These are phyloP conservation scores for Lactarius deliciosus DNA, from an alignment of 768 basidiomycete species.

Conservation along the genomic window DNA sequence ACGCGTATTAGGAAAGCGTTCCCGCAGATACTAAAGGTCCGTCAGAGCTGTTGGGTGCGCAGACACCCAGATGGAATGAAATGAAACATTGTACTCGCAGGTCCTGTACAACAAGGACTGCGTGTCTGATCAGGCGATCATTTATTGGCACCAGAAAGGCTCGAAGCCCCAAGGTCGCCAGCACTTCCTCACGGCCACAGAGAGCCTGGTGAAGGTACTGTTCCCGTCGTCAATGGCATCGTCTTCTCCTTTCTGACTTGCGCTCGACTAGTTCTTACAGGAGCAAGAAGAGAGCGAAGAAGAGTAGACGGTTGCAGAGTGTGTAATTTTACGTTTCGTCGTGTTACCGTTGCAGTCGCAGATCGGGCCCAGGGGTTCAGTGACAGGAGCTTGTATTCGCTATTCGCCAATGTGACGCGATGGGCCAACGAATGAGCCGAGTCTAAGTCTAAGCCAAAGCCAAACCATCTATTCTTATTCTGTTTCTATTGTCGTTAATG, in stretches of 20 bases:
- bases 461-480: background rate
- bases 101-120: slow-evolving; percentile 96
- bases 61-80: background rate
- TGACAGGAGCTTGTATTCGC: slow-evolving; percentile 7
- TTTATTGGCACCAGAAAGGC: slow-evolving; percentile 98
- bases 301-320: slow-evolving; percentile 47
- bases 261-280: slow-evolving; percentile 69
- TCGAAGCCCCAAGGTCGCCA: slow-evolving; percentile 94
- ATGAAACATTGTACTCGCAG: slow-evolving; percentile 39
- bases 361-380: slow-evolving; percentile 8
- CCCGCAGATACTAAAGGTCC: slow-evolving; percentile 88
- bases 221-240: background rate
- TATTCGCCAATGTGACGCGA: background rate
- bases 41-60: slow-evolving; percentile 18
- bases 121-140: slow-evolving; percentile 92
- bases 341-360: background rate
- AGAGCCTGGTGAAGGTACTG: slow-evolving; percentile 82
- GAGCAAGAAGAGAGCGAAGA: slow-evolving; percentile 83
- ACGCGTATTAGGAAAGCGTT: slow-evolving; percentile 94
- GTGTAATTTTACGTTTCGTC: slow-evolving; percentile 22
- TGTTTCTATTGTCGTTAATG: background rate
- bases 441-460: background rate
- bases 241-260: background rate
- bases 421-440: background rate
- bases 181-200: slow-evolving; percentile 88